Evolutionary conservation across 306 rosid species (phyloP), one percentile per base, ranked within the genome.

Genomic region (Rosa lucieae): DNA sequence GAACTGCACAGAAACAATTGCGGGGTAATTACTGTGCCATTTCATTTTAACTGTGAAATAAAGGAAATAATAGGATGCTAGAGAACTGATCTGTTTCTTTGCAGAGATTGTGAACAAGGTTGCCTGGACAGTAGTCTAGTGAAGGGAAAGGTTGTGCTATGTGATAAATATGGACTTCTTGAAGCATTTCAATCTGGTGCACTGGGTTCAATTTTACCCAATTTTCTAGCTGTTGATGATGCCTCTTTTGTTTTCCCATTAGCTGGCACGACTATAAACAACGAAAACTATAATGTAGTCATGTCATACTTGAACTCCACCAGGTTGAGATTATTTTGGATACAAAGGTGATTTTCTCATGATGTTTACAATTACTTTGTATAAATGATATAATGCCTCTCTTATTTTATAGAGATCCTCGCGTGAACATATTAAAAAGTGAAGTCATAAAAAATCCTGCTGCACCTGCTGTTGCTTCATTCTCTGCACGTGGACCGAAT

Each of bases 81-180:
- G 14, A 40, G 70, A 17, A 46, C 10, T 23, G 15, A 51, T 15
- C 1, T 48, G 13, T 15, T 68, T 62, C 10, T 3, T 32, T 44
- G 2, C n/a, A 77, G 49, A 20, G 12, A 3, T 0, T 70, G 81
- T 72, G 40, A 29, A 0, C 10, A 3, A 10, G 67, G 67, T 3
- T 71, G 84, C 4, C 40, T 79, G 18, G 65, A 66, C 43, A 51
- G 13, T 32, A 39, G 26, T n/a, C 8, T 55, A 20, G 82, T 82
- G 15, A 70, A 85, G 79, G 89, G 86, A 40, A 85, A 85, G 76
- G 81, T 87, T 46, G 84, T 87, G 42, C 12, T 81, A 8, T 87
- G 89, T 26, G 43, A 42, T 6, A 0, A 18, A 0, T 8, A 49
- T 9, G 77, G 78, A 37, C 18, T 21, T 14, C 1, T 1, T 5